Base-by-base conservation (phyloP, 352 stramenopile genomes). In the Poterioochromonas sp. region DNA sequence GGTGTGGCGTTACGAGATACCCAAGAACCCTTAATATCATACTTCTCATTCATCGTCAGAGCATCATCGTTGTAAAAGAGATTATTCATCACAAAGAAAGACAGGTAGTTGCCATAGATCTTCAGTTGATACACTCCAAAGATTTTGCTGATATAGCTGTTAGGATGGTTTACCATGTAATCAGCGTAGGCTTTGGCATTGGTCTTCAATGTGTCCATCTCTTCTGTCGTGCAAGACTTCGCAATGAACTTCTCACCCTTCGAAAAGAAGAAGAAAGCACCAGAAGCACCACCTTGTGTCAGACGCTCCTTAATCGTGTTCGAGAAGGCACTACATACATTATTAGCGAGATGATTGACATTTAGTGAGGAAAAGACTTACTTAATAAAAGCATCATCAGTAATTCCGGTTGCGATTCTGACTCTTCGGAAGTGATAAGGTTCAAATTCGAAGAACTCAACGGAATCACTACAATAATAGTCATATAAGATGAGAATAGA, bases 11-110 rank as follows among this genome's bases (percentile, higher is more conserved):
- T 71, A 32, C 77, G 89, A 62, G 94, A 87, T 15, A 91, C 87
- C 90, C 90, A 94, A 1, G 89, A 93, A 2, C 90, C 90, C 76
- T 95, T 95, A 76, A 95, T 89, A 73, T 95, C 90, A 70, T 94
- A 95, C 2, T 90, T 88, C 49, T 76, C 86, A 79, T 94, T 89
- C 76, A 95, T 93, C 11, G 32, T 29, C 32, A 47, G 5, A 71
- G 2, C 35, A 68, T 88, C 82, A 76, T 81, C 83, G 20, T 87
- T 92, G 83, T 86, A 87, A 41, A 95, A 79, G 60, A 95, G 84
- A 77, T 95, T 95, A 60, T 84, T 87, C 89, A 95, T 95, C 35
- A 95, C 90, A 37, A 95, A 87, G 68, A 95, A 94, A 79, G 92
- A 93, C 83, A 93, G 93, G 83, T 89, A 90, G 63, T 93, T 86